phyloP scores from a whole-genome alignment of 441 rosid species.

The Rhodomyrtus psidioides region DNA sequence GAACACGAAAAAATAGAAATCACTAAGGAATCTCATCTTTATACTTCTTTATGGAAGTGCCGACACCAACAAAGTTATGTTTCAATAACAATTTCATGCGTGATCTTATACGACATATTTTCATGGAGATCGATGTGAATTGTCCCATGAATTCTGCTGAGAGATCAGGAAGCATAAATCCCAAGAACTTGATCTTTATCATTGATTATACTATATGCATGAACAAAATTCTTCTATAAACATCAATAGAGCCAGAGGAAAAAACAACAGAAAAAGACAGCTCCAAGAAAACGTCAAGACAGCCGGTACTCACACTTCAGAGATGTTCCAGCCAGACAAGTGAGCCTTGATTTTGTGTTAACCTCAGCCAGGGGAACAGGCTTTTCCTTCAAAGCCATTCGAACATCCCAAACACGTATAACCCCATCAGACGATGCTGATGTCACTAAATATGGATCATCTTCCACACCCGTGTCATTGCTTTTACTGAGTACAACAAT shows the following conservation, averaged over 20 bases:
- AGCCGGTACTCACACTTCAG: conserved; percentile 55
- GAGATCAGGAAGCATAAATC: neutral
- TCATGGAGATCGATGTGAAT: neutral
- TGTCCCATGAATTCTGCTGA: neutral
- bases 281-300: neutral
- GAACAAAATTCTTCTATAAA: neutral
- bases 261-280: neutral
- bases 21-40: neutral
- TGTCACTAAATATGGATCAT: conserved; percentile 66
- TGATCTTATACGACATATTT: neutral
- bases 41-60: neutral
- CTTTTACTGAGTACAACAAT: conserved; percentile 57
- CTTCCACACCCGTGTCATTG: conserved; percentile 27
- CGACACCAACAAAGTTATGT: neutral
- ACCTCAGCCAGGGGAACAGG: conserved; percentile 73
- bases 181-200: neutral
- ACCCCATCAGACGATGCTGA: conserved; percentile 91
- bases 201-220: neutral
- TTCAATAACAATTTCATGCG: neutral
- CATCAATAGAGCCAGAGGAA: neutral
- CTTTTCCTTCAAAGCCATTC: conserved; percentile 60
- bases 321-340: conserved; percentile 89
- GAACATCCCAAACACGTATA: conserved; percentile 90
- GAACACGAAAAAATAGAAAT: neutral
- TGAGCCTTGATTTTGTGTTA: conserved; percentile 78